Conservation (phyloP, 495 filamentous ascomycete genomes). For the Aspergillus bridgeri region DNA sequence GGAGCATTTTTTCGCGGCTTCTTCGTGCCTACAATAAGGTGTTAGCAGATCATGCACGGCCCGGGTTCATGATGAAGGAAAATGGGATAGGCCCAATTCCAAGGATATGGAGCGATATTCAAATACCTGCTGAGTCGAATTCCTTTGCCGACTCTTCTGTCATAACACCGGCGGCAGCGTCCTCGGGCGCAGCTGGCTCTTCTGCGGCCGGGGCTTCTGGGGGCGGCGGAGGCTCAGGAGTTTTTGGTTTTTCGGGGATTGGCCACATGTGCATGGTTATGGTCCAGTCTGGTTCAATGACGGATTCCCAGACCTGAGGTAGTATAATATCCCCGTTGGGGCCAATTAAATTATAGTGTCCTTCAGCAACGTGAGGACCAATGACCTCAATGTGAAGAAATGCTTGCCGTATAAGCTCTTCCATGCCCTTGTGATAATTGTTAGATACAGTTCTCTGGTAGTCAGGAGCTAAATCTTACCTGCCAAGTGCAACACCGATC, state of each 20-base stretch:
- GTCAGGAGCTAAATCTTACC: conserved; percentile 47
- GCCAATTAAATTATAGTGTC: conserved; percentile 80
- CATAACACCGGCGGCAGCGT: conserved; percentile 13
- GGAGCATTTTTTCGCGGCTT: conserved; percentile 25
- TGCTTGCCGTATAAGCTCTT: conserved; percentile 80
- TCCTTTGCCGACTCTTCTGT: conserved; percentile 35
- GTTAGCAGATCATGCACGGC: conserved; percentile 8
- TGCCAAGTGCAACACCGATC: conserved; percentile 76
- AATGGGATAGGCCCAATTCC: neutral
- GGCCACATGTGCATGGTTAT: conserved; percentile 99
- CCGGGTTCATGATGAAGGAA: neutral
- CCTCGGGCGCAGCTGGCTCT: conserved; percentile 21
- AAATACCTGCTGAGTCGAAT: conserved; percentile 28
- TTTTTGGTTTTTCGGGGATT: conserved; percentile 60
- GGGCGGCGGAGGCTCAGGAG: conserved; percentile 35
- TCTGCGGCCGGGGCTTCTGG: conserved; percentile 22
- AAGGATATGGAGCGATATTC: neutral
- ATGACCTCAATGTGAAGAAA: conserved; percentile 82
- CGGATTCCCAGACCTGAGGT: conserved; percentile 81
- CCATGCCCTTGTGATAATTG: conserved; percentile 61
- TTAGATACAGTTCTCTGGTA: conserved; percentile 10
- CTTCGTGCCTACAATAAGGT: conserved; percentile 21
- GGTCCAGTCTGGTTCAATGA: conserved; percentile 81
- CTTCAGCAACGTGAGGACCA: conserved; percentile 76
- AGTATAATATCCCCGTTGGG: conserved; percentile 87